These are phyloP conservation scores for Trichophaea hybrida DNA, from an alignment of 2,329 filamentous ascomycete species.

Conservation along the genomic window DNA sequence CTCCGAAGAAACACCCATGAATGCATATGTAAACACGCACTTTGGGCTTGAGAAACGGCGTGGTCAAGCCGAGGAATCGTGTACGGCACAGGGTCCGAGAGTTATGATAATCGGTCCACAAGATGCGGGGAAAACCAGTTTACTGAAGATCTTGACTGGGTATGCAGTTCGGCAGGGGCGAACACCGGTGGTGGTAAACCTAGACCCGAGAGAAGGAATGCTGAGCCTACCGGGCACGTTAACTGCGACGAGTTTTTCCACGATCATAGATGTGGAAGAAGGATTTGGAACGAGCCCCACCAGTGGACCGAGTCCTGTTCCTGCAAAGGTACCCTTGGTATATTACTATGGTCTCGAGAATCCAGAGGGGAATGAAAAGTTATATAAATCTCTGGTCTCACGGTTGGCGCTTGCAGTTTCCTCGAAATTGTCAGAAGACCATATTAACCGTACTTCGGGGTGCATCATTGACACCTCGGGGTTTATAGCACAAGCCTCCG, in stretches of 20 bases:
- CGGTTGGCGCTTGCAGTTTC: slow-evolving; percentile 66
- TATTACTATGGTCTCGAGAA: slow-evolving; percentile 70
- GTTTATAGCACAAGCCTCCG: slow-evolving; percentile 48
- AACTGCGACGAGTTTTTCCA: slow-evolving; percentile 73
- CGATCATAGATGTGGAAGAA: slow-evolving; percentile 73
- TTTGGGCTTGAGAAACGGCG: slow-evolving; percentile 67
- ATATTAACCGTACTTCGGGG: slow-evolving; percentile 47
- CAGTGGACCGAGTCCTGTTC: slow-evolving; percentile 72
- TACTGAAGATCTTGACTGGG: slow-evolving; percentile 60
- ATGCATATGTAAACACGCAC: slow-evolving; percentile 71
- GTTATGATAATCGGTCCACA: slow-evolving; percentile 69
- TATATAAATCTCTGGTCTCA: slow-evolving; percentile 62
- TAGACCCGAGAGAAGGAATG: slow-evolving; percentile 69
- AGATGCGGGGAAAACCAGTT: slow-evolving; percentile 67
- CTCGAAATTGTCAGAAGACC: slow-evolving; percentile 62
- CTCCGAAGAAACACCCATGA: slow-evolving; percentile 67
- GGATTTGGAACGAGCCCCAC: slow-evolving; percentile 85
- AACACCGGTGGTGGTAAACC: slow-evolving; percentile 69
- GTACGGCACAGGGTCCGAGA: slow-evolving; percentile 49
- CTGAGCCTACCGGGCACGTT: slow-evolving; percentile 66
- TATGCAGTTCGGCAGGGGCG: slow-evolving; percentile 62
- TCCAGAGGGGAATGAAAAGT: slow-evolving; percentile 54
- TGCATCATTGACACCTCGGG: slow-evolving; percentile 76
- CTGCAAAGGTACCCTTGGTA: slow-evolving; percentile 81
- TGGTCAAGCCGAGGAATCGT: slow-evolving; percentile 40